These are phyloP conservation scores for Tubosaeta sp. DNA, from an alignment of 768 basidiomycete genomes.

Conservation along the genomic window DNA sequence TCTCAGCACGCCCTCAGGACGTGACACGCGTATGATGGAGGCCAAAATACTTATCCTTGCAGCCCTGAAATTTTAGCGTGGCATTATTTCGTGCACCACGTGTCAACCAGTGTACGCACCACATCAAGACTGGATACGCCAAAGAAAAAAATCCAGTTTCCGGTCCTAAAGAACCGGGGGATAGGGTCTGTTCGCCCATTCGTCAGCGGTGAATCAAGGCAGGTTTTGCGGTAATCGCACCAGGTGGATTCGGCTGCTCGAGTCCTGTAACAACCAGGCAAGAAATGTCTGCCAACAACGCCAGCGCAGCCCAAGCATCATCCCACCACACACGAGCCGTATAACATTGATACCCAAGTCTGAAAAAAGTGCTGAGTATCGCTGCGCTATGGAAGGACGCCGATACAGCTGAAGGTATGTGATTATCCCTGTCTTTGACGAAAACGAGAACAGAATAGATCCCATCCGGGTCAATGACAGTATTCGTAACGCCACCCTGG, in stretches of 20 bases:
- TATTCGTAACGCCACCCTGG: no score
- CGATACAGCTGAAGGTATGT: slow-evolving; percentile 10
- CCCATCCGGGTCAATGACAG: no score
- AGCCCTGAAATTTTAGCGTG: slow-evolving; percentile 11
- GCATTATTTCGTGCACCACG: not conserved
- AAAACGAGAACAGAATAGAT: no score
- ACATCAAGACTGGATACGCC: slow-evolving; percentile 14
- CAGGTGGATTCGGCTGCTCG: slow-evolving; percentile 3
- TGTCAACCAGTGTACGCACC: not conserved
- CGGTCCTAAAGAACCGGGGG: slow-evolving; percentile 8
- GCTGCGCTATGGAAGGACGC: slow-evolving; percentile 19
- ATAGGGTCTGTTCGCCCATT: not conserved
- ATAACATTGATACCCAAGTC: slow-evolving; percentile 19
- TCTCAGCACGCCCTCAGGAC: slow-evolving; percentile 12
- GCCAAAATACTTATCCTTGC: slow-evolving; percentile 23
- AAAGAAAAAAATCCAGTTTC: slow-evolving; percentile 14
- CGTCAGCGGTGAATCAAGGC: not conserved
- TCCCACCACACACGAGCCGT: slow-evolving; percentile 26
- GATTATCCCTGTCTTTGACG: no score
- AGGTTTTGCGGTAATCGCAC: slow-evolving; percentile 1
- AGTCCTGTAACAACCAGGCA: slow-evolving; percentile 6
- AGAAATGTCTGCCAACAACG: slow-evolving; percentile 11
- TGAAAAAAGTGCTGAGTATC: slow-evolving; percentile 19
- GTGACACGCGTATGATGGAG: slow-evolving; percentile 20
- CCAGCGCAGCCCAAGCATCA: slow-evolving; percentile 18